Base-by-base conservation (phyloP, 495 filamentous ascomycete genomes). In the Thermothielavioides terrestris region DNA sequence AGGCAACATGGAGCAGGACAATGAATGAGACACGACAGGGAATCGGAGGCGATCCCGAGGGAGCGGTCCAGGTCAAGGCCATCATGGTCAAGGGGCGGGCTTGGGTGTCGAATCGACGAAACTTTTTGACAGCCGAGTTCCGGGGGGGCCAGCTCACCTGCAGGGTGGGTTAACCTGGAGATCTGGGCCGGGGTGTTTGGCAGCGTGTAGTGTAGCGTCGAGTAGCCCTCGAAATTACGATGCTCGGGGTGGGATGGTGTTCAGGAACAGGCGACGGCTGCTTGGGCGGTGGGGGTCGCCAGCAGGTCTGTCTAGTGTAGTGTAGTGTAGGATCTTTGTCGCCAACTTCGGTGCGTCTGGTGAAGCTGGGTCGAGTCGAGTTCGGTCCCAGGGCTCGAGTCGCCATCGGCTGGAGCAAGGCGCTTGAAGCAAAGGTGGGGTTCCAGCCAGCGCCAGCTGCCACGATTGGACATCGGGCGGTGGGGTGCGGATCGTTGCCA, bases 41-140 rank as follows among this genome's bases (percentile, higher is more conserved):
- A 43, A 42, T 38, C 44, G 43, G 50, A 21, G 43, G 44, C 18
- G 50, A 42, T 40, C 50, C 54, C 50, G 32, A 41, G 20, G 25
- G 49, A 42, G 54, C 54, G 49, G 49, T 56, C 49, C 48, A 56
- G 31, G 28, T 21, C 23, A 30, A 15, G 34, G 36, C 6, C 17
- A 35, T 15, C 11, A 35, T 25, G 17, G 27, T 30, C 27, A 14
- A 43, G 28, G 43, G 43, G 30, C 30, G 20, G 3, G 31, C 21
- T 21, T 44, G 17, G 27, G 27, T 25, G n/a, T 17, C 9, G 26
- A 17, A 4, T 27, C 27, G 32, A 46, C 21, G 6, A 36, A 20
- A 46, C 27, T 41, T 41, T n/a, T 46, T 2, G 32, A 31, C 9
- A n/a, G 31, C 1, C 17, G 3, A 43, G 15, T 20, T 28, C 10